phyloP scores from a whole-genome alignment of 768 basidiomycete species.

The Russula emetica region DNA sequence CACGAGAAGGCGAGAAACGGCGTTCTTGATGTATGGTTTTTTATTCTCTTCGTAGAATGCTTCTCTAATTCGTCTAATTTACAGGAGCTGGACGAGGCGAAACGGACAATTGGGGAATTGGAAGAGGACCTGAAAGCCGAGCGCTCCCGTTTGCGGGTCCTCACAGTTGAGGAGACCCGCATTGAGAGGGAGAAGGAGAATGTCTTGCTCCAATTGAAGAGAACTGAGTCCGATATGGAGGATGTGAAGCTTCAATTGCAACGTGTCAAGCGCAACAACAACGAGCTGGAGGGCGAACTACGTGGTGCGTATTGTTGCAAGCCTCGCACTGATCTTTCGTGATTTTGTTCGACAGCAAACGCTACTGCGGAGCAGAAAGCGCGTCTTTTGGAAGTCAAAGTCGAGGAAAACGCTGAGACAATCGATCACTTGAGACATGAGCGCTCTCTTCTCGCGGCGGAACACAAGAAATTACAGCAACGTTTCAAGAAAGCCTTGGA shows the following conservation, averaged over 20 bases:
- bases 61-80: constrained; percentile 9
- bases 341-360: constrained; percentile 43
- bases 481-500: constrained; percentile 63
- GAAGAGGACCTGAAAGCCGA: constrained; percentile 70
- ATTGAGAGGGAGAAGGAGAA: constrained; percentile 62
- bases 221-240: constrained; percentile 76
- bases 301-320: constrained; percentile 46
- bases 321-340: constrained; percentile 1
- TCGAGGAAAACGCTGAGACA: constrained; percentile 61
- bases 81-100: constrained; percentile 71
- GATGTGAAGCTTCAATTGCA: constrained; percentile 67
- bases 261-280: constrained; percentile 66
- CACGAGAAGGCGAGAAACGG: constrained; percentile 47
- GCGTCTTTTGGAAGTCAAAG: constrained; percentile 59
- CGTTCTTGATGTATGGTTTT: constrained; percentile 49
- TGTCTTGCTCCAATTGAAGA: constrained; percentile 57
- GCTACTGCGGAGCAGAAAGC: constrained; percentile 69
- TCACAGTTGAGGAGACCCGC: constrained; percentile 60
- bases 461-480: constrained; percentile 70
- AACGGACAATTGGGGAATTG: constrained; percentile 58
- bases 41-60: neutral
- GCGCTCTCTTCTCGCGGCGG: constrained; percentile 59
- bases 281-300: constrained; percentile 67
- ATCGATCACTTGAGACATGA: constrained; percentile 77
- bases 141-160: constrained; percentile 56